Conservation (phyloP, 306 rosid species). For the Echinosophora koreensis region DNA sequence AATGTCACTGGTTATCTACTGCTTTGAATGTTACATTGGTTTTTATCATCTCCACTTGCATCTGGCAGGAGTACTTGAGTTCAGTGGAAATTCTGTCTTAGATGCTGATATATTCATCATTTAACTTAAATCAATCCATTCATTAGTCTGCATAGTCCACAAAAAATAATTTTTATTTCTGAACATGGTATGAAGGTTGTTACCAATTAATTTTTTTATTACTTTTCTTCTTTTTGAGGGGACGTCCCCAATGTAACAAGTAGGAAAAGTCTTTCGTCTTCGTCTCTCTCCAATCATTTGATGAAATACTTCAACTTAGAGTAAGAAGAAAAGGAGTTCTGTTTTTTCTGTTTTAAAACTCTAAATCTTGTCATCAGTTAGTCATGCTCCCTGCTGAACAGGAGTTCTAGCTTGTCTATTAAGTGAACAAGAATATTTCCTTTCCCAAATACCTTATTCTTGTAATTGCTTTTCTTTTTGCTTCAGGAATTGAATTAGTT, state of each 20-base stretch:
- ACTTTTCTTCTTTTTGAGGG: neutral
- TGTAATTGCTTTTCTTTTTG: constrained; percentile 25
- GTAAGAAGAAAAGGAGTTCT: constrained; percentile 21
- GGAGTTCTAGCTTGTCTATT: neutral
- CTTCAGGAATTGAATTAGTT: constrained; percentile 87
- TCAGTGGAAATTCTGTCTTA: constrained; percentile 2
- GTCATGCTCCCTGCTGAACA: constrained; percentile 19
- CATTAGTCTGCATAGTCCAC: neutral
- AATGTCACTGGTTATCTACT: neutral
- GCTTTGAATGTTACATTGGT: constrained; percentile 17
- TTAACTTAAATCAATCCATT: neutral
- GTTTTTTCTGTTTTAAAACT: constrained; percentile 21
- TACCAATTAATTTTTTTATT: neutral
- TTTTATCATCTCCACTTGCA: constrained; percentile 31
- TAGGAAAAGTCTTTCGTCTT: constrained; percentile 5
- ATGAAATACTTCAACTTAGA: neutral
- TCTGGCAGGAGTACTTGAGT: constrained; percentile 1
- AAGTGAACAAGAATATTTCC: constrained; percentile 12
- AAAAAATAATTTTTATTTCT: constrained; percentile 5
- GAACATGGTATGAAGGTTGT: neutral
- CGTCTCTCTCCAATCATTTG: neutral
- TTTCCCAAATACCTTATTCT: constrained; percentile 41
- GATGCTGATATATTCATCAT: constrained; percentile 1
- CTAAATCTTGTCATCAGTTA: constrained; percentile 20
- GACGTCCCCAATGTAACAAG: neutral